These are phyloP conservation scores for Breynia disticha DNA, from an alignment of 441 rosid species.

Conservation along the genomic window DNA sequence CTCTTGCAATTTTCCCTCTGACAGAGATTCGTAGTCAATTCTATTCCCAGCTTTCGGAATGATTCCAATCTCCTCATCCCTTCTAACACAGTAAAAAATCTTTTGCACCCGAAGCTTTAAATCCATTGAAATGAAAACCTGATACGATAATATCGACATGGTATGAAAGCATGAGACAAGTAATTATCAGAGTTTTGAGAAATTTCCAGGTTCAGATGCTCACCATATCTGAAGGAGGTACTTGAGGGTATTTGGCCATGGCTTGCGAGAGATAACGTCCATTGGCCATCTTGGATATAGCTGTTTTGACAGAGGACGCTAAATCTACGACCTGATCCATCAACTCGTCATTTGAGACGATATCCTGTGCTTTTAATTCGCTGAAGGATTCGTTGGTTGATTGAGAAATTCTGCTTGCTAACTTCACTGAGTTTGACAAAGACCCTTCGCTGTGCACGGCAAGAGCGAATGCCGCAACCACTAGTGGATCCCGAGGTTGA, in stretches of 20 bases:
- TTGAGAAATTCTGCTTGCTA: slow-evolving; percentile 37
- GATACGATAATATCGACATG: neutral
- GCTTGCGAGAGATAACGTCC: slow-evolving; percentile 49
- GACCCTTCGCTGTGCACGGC: slow-evolving; percentile 25
- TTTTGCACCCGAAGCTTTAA: slow-evolving; percentile 16
- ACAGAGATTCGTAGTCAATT: slow-evolving; percentile 26
- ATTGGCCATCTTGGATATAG: slow-evolving; percentile 41
- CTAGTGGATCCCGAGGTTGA: slow-evolving; percentile 19
- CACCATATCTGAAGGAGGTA: slow-evolving; percentile 60
- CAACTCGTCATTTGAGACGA: slow-evolving; percentile 20
- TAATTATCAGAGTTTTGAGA: too few relatives aligned
- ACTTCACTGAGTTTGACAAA: slow-evolving; percentile 40
- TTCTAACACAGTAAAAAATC: slow-evolving; percentile 28
- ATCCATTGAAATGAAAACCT: slow-evolving; percentile 7
- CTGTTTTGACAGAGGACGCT: slow-evolving; percentile 32
- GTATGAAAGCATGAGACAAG: too few relatives aligned
- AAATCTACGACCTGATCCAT: slow-evolving; percentile 43
- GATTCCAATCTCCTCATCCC: slow-evolving; percentile 17
- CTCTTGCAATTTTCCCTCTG: slow-evolving; percentile 9
- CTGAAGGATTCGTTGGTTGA: slow-evolving; percentile 26
- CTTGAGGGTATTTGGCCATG: slow-evolving; percentile 64
- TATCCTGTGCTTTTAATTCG: slow-evolving; percentile 37
- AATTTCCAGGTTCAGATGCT: too few relatives aligned
- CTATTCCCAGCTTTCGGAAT: slow-evolving; percentile 13
- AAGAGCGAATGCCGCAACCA: slow-evolving; percentile 22